A percentile compares a stretch with the other conserved stretches of the same genome.
These are phyloP conservation scores for Candida dajiaensis DNA, from an alignment of 805 yeast species.

Conservation along the genomic window DNA sequence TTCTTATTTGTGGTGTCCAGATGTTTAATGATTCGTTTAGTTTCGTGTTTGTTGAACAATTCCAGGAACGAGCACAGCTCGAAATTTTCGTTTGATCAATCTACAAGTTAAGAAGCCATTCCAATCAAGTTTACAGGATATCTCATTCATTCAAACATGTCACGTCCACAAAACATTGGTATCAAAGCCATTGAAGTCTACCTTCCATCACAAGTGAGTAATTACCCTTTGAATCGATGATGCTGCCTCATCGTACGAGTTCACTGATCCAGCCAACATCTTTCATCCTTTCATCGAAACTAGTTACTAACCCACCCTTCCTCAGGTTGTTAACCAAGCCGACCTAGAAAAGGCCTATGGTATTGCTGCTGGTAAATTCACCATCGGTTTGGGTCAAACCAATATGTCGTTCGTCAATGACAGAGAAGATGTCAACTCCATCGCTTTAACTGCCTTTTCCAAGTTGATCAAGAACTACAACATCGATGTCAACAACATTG, in stretches of 20 bases:
- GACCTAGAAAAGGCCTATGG: constrained; percentile 83
- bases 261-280: background rate
- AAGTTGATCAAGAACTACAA: constrained; percentile 73
- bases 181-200: constrained; percentile 94
- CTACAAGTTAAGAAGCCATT: background rate
- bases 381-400: constrained; percentile 98
- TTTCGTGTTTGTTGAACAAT: background rate
- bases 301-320: background rate
- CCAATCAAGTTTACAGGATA: background rate
- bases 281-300: background rate
- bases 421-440: constrained; percentile 94
- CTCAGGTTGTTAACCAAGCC: constrained; percentile 72
- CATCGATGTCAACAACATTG: constrained; percentile 75
- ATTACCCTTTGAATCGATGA: background rate
- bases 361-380: constrained; percentile 90
- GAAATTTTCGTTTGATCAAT: background rate
- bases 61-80: background rate
- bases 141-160: constrained; percentile 1
- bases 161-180: constrained; percentile 79
- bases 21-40: background rate
- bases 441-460: constrained; percentile 83
- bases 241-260: background rate
- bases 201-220: constrained; percentile 66
- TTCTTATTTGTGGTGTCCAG: background rate
- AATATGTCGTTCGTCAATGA: constrained; percentile 97